Conservation (phyloP, 345 rosid species). For the Hypericum perforatum region DNA sequence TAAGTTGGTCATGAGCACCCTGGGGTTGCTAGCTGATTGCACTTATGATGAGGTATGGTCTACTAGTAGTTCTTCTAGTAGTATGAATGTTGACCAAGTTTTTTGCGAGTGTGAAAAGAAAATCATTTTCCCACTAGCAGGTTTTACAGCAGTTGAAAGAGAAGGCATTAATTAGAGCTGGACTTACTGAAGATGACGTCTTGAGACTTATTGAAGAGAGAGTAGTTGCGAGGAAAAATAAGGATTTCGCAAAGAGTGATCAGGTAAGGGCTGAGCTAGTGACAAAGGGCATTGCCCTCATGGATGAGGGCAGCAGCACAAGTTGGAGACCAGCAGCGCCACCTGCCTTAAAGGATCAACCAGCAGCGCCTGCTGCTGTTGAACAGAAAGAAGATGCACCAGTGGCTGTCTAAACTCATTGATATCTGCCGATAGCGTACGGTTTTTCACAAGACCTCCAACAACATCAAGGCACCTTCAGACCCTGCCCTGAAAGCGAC, state of each 20-base stretch:
- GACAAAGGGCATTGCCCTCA: conserved; percentile 58
- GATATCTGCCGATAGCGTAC: no score
- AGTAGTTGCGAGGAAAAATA: conserved; percentile 43
- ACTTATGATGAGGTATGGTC: conserved; percentile 42
- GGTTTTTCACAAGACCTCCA: no score
- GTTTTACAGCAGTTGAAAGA: conserved; percentile 50
- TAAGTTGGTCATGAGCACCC: conserved; percentile 40
- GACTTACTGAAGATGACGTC: conserved; percentile 45
- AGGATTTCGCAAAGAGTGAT: conserved; percentile 64
- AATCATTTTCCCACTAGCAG: conserved; percentile 14
- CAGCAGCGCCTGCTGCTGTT: neutral
- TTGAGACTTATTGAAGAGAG: conserved; percentile 45
- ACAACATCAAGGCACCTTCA: no score
- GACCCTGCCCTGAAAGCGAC: no score
- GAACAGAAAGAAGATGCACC: neutral
- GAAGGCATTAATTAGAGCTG: conserved; percentile 63
- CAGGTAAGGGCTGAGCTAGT: conserved; percentile 56
- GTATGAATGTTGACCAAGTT: neutral
- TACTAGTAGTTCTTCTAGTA: neutral
- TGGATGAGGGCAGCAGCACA: conserved; percentile 74
- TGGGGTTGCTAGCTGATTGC: conserved; percentile 49
- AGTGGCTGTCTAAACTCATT: neutral
- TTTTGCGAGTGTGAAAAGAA: neutral
- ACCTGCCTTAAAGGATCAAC: neutral
- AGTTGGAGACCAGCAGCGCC: conserved; percentile 51